Conservation (phyloP, 768 basidiomycete species). For the Amanita phalloides region DNA sequence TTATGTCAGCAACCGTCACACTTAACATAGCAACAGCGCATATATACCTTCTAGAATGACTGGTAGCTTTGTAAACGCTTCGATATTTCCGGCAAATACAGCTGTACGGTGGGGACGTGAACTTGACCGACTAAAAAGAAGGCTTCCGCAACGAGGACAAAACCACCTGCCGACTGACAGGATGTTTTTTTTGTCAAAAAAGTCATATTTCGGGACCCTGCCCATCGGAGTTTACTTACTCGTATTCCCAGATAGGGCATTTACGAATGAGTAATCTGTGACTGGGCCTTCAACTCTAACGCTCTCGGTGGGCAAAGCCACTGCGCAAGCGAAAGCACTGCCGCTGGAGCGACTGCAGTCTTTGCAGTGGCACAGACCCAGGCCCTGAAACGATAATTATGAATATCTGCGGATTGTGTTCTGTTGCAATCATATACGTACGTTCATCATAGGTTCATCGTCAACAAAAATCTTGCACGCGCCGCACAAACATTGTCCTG, state of each 20-base stretch:
- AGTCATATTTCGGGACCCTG: no score
- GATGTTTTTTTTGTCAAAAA: not conserved
- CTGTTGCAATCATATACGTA: not conserved
- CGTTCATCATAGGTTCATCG: not conserved
- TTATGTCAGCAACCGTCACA: not conserved
- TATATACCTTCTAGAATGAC: not conserved
- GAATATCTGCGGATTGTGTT: no score
- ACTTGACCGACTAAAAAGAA: not conserved
- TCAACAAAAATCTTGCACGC: not conserved
- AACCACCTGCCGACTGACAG: conserved; percentile 1
- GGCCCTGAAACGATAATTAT: not conserved
- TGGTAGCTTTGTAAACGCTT: conserved; percentile 4
- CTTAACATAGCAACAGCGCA: not conserved
- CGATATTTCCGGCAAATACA: conserved; percentile 1
- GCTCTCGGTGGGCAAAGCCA: not conserved
- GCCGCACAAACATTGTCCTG: not conserved
- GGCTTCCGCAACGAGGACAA: conserved; percentile 1
- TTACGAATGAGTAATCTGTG: not conserved
- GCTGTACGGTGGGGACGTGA: not conserved
- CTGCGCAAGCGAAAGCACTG: not conserved
- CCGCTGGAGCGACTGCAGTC: not conserved
- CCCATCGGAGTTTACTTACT: not conserved
- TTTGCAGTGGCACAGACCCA: conserved; percentile 3
- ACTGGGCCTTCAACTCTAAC: not conserved
- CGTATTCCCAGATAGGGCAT: not conserved